These are phyloP conservation scores for Lachancea cidri DNA, from an alignment of 805 yeast genomes.

Conservation along the genomic window DNA sequence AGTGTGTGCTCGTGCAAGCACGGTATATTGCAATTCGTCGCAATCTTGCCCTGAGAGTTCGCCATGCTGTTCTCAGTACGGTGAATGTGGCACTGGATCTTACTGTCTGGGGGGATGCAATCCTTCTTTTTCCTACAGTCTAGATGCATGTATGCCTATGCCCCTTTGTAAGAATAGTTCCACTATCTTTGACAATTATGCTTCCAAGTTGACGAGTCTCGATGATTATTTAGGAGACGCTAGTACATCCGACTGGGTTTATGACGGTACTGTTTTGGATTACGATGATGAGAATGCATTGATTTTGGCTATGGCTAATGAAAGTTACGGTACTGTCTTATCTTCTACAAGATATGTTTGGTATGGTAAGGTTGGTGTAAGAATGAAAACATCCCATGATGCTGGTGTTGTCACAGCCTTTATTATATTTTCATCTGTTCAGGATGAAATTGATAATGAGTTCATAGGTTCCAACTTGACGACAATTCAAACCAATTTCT, in stretches of 20 bases:
- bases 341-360: slow-evolving; percentile 76
- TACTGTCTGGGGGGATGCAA: slow-evolving; percentile 85
- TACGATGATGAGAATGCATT: slow-evolving; percentile 48
- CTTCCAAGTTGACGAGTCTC: slow-evolving; percentile 30
- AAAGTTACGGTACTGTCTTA: slow-evolving; percentile 70
- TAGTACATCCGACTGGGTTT: slow-evolving; percentile 61
- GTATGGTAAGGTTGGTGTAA: slow-evolving; percentile 78
- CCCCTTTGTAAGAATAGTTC: slow-evolving; percentile 59
- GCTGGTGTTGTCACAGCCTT: slow-evolving; percentile 81
- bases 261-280: slow-evolving; percentile 49
- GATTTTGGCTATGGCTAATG: slow-evolving; percentile 72
- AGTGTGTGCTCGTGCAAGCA: slow-evolving; percentile 5
- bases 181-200: slow-evolving; percentile 38
- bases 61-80: slow-evolving; percentile 87
- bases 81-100: slow-evolving; percentile 72
- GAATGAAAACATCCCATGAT: slow-evolving; percentile 65
- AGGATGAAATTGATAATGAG: slow-evolving; percentile 90
- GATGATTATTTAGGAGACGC: slow-evolving; percentile 65
- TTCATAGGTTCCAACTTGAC: slow-evolving; percentile 71
- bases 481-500: slow-evolving; percentile 71
- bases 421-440: slow-evolving; percentile 74
- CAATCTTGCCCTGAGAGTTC: slow-evolving; percentile 61
- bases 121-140: slow-evolving; percentile 55
- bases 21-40: slow-evolving; percentile 46
- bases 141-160: slow-evolving; percentile 77